Evolutionary conservation across 345 rosid genomes (phyloP), one percentile per base, ranked within the genome.

Genomic region (Noccaea bulbosa): DNA sequence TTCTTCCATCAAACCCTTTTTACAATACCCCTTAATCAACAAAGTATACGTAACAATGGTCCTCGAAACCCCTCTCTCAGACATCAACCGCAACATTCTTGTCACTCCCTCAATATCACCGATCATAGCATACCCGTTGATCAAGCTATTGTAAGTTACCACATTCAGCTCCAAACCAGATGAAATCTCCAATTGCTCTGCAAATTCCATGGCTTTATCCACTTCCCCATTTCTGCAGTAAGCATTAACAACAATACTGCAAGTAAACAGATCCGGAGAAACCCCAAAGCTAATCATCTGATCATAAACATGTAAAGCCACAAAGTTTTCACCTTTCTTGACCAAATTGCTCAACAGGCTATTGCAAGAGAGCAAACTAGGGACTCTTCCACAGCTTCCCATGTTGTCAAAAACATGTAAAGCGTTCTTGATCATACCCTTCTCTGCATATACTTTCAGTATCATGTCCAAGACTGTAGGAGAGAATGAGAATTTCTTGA

Each of bases 331-430:
- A n/a, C 87, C 82, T n/a, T 66, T 80, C 73, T 48, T 81, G 44
- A 90, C 93, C 81, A 93, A 81, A 78, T 62, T 70, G 57, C 89
- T 88, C 74, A 93, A 69, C 79, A 93, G 73, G 52, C 86, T 77
- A 70, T 90, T 90, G 69, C 96, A 90, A 52, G 96, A 87, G 30
- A 84, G 57, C 75, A 85, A 77, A 67, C 92, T 90, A 1, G 98
- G 97, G 11, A 79, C 47, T 8, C 87, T 73, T 24, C 89, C 86
- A 45, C 38, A 60, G 22, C 77, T 81, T 4, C 85, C 82, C 89
- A 93, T 90, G 72, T 93, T 87, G 76, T 93, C 98, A 74, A 93
- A 93, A 80, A 90, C 97, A 17, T 88, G 79, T 62, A 93, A 79
- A 37, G 97, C 98, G 69, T 81, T 75, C 88, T 71, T 83, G 16